A percentile compares a stretch with the other conserved stretches of the same genome.
Conservation (phyloP, 2,329 filamentous ascomycete species). For the Hypoxylon sp. region DNA sequence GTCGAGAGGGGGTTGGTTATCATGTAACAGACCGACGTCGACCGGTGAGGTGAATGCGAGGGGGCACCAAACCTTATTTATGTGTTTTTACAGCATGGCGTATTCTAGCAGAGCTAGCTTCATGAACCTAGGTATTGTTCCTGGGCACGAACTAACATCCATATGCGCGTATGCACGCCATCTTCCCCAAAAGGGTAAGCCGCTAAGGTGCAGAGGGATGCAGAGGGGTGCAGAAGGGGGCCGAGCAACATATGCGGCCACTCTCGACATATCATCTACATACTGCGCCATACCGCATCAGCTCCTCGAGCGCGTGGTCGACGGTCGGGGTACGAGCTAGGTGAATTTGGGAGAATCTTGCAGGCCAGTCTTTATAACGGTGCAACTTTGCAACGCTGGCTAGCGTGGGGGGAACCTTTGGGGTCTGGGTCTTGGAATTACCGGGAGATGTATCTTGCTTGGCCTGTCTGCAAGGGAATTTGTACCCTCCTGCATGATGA, state of each 20-base stretch:
- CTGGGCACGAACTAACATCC: conserved; percentile 39
- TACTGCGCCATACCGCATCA: conserved; percentile 34
- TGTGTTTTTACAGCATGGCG: conserved; percentile 32
- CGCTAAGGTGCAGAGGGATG: conserved; percentile 42
- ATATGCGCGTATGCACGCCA: conserved; percentile 46
- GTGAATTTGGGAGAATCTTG: conserved; percentile 50
- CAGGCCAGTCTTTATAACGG: conserved; percentile 46
- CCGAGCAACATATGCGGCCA: conserved; percentile 40
- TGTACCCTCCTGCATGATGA: conserved; percentile 47
- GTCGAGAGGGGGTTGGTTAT: conserved; percentile 25
- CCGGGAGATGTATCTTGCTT: conserved; percentile 44
- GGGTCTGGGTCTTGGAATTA: conserved; percentile 31
- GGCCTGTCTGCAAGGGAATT: conserved; percentile 41
- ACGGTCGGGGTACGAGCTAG: conserved; percentile 43
- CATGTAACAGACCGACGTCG: conserved; percentile 37
- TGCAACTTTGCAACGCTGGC: conserved; percentile 45
- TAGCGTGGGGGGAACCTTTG: conserved; percentile 48
- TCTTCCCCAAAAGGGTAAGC: conserved; percentile 50
- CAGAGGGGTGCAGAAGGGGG: conserved; percentile 32
- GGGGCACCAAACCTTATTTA: conserved; percentile 42
- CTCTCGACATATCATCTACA: conserved; percentile 47
- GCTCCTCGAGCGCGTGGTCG: conserved; percentile 43
- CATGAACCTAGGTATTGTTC: conserved; percentile 40
- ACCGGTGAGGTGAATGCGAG: conserved; percentile 35
- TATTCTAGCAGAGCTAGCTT: conserved; percentile 35